Base-by-base conservation (phyloP, 2,329 filamentous ascomycete genomes). In the Cyphellophora europaea region DNA sequence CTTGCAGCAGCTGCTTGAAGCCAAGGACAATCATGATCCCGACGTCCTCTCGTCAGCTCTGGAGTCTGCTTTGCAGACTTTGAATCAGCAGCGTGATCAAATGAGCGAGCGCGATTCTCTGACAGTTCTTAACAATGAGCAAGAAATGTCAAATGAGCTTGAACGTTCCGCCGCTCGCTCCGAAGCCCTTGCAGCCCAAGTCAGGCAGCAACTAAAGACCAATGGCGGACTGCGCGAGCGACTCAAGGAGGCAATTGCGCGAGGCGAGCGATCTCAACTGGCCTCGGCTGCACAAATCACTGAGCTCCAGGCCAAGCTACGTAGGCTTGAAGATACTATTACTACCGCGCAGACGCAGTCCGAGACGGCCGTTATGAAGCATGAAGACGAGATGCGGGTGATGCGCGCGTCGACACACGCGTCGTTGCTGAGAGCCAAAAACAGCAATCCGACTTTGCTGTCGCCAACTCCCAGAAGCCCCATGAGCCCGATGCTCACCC, bases 251-350 rank as follows among this genome's bases (percentile, higher is more conserved):
- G 86, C 88, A 1, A 83, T 96, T 23, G 67, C 76, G 34, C 82
- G 86, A 44, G 88, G 89, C 38, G 89, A 96, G 51, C 70, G 72
- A 19, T 85, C 91, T 49, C 88, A 93, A 55, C 79, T 79, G 51
- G 65, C 77, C 40, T 93, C 87, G 43, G 82, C 82, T 11, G 71
- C 77, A 34, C 82, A 84, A 50, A 94, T 98, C 55, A 84, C 84
- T 37, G 72, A 78, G 36, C 75, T 96, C 55, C 88, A 96, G 56
- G 72, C 73, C 42, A 81, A 79, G 38, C 78, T 98, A 37, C 85
- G 82, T 50, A 62, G 66, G 11, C 75, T 95, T 33, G 91, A 96
- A 55, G 88, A 96, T 42, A 76, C 81, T 49, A 74, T 98, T 14
- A 70, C 93, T 35, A 63, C 75, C 13, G 86, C 89, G 2, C 89